A percentile compares a stretch with the other conserved stretches of the same genome.
phyloP scores from a whole-genome alignment of 2,329 filamentous ascomycete species.

The Zymoseptoria crescenta region DNA sequence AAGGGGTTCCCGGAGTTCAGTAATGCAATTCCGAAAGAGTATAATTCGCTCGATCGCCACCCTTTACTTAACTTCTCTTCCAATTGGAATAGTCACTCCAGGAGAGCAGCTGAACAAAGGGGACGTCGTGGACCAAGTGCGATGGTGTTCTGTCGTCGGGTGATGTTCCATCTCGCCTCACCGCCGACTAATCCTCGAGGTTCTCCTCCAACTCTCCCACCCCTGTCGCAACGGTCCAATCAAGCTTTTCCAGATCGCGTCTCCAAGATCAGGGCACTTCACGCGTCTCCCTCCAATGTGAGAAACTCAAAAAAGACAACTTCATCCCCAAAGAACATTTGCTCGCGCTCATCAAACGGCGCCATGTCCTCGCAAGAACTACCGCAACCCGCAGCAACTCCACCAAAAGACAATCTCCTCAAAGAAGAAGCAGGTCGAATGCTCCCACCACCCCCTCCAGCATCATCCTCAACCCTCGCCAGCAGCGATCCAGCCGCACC shows the following conservation, averaged over 20 bases:
- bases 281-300: constrained; percentile 4
- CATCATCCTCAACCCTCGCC: constrained; percentile 3
- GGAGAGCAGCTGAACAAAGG: not conserved
- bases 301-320: not conserved
- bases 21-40: not conserved
- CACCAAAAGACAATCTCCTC: not conserved
- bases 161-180: not conserved
- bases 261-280: not conserved
- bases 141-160: too few relatives aligned
- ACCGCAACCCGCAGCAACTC: constrained; percentile 3
- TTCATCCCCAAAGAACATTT: not conserved
- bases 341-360: constrained; percentile 19
- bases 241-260: not conserved
- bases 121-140: not conserved
- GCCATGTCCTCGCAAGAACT: constrained; percentile 19
- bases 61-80: not conserved
- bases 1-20: not conserved
- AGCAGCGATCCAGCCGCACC: not conserved
- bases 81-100: not conserved
- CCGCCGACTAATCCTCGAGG: not conserved
- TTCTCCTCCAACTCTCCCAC: not conserved
- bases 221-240: not conserved
- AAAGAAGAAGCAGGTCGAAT: not conserved
- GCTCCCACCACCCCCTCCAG: not conserved
- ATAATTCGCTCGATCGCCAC: not conserved